These are phyloP conservation scores for Ophiostoma sp. DNA, from an alignment of 2,329 filamentous ascomycete species.

Conservation along the genomic window DNA sequence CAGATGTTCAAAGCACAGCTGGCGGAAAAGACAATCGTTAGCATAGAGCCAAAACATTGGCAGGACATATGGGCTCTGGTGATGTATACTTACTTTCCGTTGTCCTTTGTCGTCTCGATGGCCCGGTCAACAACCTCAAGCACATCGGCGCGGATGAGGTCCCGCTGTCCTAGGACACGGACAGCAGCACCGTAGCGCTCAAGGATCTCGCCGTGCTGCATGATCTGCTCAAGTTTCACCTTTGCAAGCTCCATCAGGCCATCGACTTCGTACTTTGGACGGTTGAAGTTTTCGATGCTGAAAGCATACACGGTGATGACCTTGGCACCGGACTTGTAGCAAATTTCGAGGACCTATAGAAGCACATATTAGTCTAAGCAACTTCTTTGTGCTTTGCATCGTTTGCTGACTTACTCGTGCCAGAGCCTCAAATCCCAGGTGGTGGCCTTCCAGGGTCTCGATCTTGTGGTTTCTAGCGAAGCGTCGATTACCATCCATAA, in stretches of 20 bases:
- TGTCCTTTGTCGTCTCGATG: constrained; percentile 78
- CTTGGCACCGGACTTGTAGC: constrained; percentile 95
- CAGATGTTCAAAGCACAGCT: constrained; percentile 78
- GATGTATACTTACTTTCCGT: constrained; percentile 58
- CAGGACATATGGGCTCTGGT: not conserved
- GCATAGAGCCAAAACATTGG: not conserved
- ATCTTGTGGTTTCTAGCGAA: constrained; percentile 88
- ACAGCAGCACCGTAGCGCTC: constrained; percentile 88
- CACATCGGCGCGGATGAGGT: constrained; percentile 80
- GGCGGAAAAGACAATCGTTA: not conserved
- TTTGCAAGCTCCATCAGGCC: constrained; percentile 97
- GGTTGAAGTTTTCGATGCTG: constrained; percentile 98
- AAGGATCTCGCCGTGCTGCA: constrained; percentile 86
- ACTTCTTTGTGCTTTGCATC: not conserved
- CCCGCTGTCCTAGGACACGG: constrained; percentile 76
- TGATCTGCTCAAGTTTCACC: constrained; percentile 84
- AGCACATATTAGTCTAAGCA: constrained; percentile 24
- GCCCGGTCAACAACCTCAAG: constrained; percentile 82
- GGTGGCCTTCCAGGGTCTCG: constrained; percentile 93
- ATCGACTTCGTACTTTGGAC: constrained; percentile 92
- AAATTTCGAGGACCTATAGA: constrained; percentile 80
- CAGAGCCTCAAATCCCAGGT: constrained; percentile 89
- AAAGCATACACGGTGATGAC: constrained; percentile 98
- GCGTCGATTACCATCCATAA: constrained; percentile 96
- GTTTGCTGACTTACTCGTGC: constrained; percentile 59